Evolutionary conservation across 2,329 filamentous ascomycete genomes (phyloP), one percentile per base, ranked within the genome.

Genomic region (Fusarium sp.): DNA sequence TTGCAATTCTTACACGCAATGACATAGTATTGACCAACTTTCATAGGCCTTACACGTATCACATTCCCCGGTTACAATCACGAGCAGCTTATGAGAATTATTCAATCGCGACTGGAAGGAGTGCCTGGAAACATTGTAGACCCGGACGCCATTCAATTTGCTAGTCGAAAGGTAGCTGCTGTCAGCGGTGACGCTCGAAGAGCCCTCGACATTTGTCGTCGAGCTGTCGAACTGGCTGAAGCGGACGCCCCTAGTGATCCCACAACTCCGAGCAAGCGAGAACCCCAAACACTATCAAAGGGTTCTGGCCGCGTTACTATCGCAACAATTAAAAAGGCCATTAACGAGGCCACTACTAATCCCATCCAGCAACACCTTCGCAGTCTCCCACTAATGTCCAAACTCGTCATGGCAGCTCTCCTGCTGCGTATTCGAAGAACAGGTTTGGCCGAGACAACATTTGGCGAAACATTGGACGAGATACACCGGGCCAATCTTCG

Each of bases 61-160:
- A 98, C 96, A 0, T 99, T 99, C 75, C 93, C 96, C 0, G 96
- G 96, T 24, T 99, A 99, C 80, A 98, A 94, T 61, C 94, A 99
- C 79, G 94, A 96, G 63, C 96, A 99, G 80, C 87, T 99, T 43
- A 97, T 98, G 92, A 92, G 92, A 73, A 99, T 99, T 76, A 98
- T 99, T 69, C 91, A 95, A 76, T 97, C 94, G n/a, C 91, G 96
- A 30, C 87, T 99, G 4, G 90, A 94, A 77, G 94, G 93, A 57
- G 93, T 98, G 1, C 91, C 93, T 2, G 94, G 94, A 27, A 90
- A 94, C 71, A 92, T 99, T 46, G 95, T 99, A 43, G 94, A 98
- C 66, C 84, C 93, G 2, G 96, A 99, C 76, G 97, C 96, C 16
- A 88, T 99, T 52, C 95, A 98, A 80, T 99, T 99, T 77, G 96